These are phyloP conservation scores for Aureobasidium sp. DNA, from an alignment of 2,329 filamentous ascomycete species.

Conservation along the genomic window DNA sequence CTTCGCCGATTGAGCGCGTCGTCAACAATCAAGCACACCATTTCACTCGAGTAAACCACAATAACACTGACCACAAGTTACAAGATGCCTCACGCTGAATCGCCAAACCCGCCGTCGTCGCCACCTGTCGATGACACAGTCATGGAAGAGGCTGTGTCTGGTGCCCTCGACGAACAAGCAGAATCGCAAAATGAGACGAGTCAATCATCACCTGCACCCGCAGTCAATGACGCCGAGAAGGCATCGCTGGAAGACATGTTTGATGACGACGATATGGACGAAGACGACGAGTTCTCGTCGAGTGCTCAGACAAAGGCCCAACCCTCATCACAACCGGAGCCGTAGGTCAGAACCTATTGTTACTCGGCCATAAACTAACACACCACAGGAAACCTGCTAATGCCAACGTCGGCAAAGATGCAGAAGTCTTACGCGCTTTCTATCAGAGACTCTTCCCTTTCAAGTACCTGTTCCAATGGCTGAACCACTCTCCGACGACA, in stretches of 20 bases:
- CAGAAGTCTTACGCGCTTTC: conserved; percentile 83
- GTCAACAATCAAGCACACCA: conserved; percentile 1
- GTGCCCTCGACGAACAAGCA: conserved; percentile 7
- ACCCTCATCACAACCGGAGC: conserved; percentile 30
- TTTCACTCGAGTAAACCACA: neutral
- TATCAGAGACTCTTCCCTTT: conserved; percentile 96
- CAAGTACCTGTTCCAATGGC: conserved; percentile 91
- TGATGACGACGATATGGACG: conserved; percentile 47
- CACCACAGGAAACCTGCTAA: conserved; percentile 22
- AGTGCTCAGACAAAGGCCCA: conserved; percentile 41
- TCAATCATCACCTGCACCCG: conserved; percentile 14
- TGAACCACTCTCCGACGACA: conserved; percentile 84
- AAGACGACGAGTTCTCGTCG: conserved; percentile 50
- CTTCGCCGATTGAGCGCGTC: neutral
- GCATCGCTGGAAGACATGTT: conserved; percentile 52
- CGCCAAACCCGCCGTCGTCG: conserved; percentile 24
- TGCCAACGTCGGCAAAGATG: conserved; percentile 38
- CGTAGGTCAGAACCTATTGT: conserved; percentile 25
- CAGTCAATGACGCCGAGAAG: conserved; percentile 16
- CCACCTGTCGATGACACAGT: conserved; percentile 24
- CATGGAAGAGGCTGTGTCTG: conserved; percentile 25
- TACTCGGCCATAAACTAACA: conserved; percentile 19
- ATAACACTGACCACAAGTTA: conserved; percentile 20
- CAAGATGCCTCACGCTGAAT: conserved; percentile 39
- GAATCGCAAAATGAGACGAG: conserved; percentile 16